phyloP scores from a whole-genome alignment of 306 rosid species.

The Sicyos edulis region DNA sequence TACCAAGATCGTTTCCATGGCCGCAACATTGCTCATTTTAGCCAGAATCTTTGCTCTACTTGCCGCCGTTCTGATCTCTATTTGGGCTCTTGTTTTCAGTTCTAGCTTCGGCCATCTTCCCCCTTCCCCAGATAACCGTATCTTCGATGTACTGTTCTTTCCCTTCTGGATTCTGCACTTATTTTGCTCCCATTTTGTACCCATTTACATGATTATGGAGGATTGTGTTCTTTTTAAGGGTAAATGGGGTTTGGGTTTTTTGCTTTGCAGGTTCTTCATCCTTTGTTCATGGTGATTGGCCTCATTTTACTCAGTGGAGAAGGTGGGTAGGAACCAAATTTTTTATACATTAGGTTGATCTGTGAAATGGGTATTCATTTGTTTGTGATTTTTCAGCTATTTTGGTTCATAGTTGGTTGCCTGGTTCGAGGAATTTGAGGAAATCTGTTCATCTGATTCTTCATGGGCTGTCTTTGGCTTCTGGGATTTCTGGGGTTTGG shows the following conservation, averaged over 20 bases:
- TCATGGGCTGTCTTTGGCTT: slow-evolving; percentile 77
- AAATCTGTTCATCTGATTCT: slow-evolving; percentile 75
- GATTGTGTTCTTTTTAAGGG: not conserved
- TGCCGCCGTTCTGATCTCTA: slow-evolving; percentile 50
- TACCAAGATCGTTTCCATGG: slow-evolving; percentile 38
- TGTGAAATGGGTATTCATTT: slow-evolving; percentile 15
- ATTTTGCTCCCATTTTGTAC: not conserved
- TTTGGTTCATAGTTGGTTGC: slow-evolving; percentile 76
- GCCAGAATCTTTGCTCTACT: slow-evolving; percentile 53
- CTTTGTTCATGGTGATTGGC: slow-evolving; percentile 84
- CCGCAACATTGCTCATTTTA: slow-evolving; percentile 33
- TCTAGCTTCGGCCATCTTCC: slow-evolving; percentile 61
- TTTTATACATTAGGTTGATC: slow-evolving; percentile 3
- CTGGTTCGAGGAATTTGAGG: slow-evolving; percentile 67
- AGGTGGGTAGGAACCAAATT: slow-evolving; percentile 38
- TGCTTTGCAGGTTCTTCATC: slow-evolving; percentile 69
- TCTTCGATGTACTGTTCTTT: slow-evolving; percentile 41
- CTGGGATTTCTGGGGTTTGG: slow-evolving; percentile 79
- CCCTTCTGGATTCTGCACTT: not conserved
- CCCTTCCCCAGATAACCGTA: slow-evolving; percentile 38
- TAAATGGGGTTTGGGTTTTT: slow-evolving; percentile 1
- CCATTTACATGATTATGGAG: not conserved
- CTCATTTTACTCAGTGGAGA: slow-evolving; percentile 79
- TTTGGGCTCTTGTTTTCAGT: slow-evolving; percentile 61
- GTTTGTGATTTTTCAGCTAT: slow-evolving; percentile 44